phyloP scores from a whole-genome alignment of 768 basidiomycete genomes.

The Kondoa subrosea region DNA sequence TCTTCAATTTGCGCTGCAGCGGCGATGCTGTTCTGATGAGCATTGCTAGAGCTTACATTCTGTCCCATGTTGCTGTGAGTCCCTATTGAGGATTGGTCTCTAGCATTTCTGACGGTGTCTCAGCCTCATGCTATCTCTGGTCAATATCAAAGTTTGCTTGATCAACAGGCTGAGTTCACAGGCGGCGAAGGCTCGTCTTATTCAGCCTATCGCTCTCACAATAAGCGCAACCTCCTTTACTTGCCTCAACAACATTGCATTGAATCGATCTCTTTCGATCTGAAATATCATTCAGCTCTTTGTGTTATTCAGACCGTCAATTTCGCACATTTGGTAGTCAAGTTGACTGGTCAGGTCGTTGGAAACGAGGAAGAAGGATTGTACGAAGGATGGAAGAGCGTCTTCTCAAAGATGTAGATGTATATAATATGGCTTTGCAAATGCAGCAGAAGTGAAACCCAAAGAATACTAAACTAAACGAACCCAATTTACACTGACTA shows the following conservation, averaged over 20 bases:
- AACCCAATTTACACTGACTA: too few relatives aligned
- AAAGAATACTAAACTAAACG: too few relatives aligned
- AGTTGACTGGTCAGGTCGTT: not conserved
- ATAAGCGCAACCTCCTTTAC: not conserved
- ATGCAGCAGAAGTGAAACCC: too few relatives aligned
- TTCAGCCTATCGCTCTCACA: too few relatives aligned
- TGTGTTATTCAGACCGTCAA: slow-evolving; percentile 1
- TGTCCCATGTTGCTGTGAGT: slow-evolving; percentile 1
- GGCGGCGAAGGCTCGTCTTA: not conserved
- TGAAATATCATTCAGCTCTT: not conserved
- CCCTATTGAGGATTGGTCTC: not conserved
- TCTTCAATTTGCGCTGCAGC: not conserved
- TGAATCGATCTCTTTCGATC: not conserved
- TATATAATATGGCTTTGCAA: too few relatives aligned
- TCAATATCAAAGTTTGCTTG: not conserved
- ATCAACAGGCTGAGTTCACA: slow-evolving; percentile 2
- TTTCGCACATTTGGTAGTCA: not conserved
- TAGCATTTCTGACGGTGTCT: not conserved
- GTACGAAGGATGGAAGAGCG: not conserved
- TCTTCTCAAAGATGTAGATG: too few relatives aligned
- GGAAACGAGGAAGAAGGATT: slow-evolving; percentile 6
- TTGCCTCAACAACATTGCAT: not conserved
- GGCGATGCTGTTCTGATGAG: too few relatives aligned
- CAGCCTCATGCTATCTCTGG: slow-evolving; percentile 3
- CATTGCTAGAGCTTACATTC: slow-evolving; percentile 7